Evolutionary conservation across 176 grass and related monocot species (phyloP), one percentile per base, ranked within the genome.

Genomic region (Avena atlantica): DNA sequence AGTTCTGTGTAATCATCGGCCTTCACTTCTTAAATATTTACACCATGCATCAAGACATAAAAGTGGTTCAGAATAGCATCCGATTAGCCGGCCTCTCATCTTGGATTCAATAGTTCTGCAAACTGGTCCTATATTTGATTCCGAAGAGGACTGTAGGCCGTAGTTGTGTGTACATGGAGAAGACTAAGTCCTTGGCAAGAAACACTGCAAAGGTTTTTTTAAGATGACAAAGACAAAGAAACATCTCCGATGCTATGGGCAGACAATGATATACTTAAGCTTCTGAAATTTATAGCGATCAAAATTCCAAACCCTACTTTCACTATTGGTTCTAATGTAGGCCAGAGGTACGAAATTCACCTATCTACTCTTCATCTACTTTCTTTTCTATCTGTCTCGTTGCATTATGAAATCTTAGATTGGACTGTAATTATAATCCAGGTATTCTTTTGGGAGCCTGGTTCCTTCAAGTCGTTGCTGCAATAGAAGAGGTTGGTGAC

Each of bases 1-100:
- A 82, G 94, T 93, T 78, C 71, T 81, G 2, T 95, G 95, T 61
- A 95, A 95, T 85, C 93, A 93, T 20, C 93, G 95, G 83, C 85
- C 91, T 80, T 98, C 96, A 74, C 96, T 95, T 88, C 66, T 91
- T 76, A 98, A 25, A 25, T 25, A 25, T 25, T 25, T 25, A 25
- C 25, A 25, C 25, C 25, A 98, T 87, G 90, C 95, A 83, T 86
- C 93, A 47, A 87, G 91, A 92, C 90, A 88, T 80, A 90, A 90
- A 83, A 92, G 88, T 89, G 93, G 91, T 80, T 83, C 93, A 61
- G 96, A 95, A 75, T 94, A 36, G 34, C 91, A 86, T 88, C 86
- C 93, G 23, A 50, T 78, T 62, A 91, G 91, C 80, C 84, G 56
- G 4, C 84, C 91, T 23, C 91, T 93, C 20, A 86, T 84, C 29